These are phyloP conservation scores for Brettanomyces sp. DNA, from an alignment of 805 yeast species.

Conservation along the genomic window DNA sequence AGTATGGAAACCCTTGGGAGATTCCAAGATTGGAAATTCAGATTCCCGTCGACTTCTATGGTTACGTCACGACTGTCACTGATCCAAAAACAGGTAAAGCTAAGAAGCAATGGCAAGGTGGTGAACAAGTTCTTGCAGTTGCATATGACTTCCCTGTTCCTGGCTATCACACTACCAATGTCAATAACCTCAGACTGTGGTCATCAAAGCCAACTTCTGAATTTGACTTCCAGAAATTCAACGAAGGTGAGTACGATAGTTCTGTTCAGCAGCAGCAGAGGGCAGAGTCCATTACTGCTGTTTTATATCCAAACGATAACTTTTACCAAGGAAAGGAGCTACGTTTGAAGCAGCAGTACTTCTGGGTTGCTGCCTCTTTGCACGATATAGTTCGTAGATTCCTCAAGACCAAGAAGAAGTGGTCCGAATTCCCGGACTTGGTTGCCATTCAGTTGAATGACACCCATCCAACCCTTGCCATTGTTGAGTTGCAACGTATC, in stretches of 20 bases:
- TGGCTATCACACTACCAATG: constrained; percentile 73
- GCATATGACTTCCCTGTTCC: constrained; percentile 92
- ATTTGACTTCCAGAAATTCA: constrained; percentile 85
- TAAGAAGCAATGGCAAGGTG: constrained; percentile 72
- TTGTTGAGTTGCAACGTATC: constrained; percentile 82
- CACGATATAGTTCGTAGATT: constrained; percentile 87
- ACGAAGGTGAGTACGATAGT: constrained; percentile 80
- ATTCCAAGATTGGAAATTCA: constrained; percentile 79
- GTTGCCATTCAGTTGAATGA: constrained; percentile 91
- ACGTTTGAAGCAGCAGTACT: constrained; percentile 89
- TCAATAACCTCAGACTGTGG: constrained; percentile 88
- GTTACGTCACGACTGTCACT: constrained; percentile 53
- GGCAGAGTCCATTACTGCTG: constrained; percentile 90
- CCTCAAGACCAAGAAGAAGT: constrained; percentile 65
- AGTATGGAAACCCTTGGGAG: constrained; percentile 89
- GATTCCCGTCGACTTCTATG: constrained; percentile 85
- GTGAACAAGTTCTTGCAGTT: constrained; percentile 81
- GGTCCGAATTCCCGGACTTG: constrained; percentile 77
- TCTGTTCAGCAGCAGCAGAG: constrained; percentile 79
- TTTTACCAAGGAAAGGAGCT: constrained; percentile 86
- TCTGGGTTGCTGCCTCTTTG: constrained; percentile 93
- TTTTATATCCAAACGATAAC: constrained; percentile 88
- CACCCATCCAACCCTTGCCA: constrained; percentile 88
- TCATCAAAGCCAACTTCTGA: constrained; percentile 82
- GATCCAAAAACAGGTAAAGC: constrained; percentile 46